phyloP scores from a whole-genome alignment of 345 rosid species.

The Camelina hispida region DNA sequence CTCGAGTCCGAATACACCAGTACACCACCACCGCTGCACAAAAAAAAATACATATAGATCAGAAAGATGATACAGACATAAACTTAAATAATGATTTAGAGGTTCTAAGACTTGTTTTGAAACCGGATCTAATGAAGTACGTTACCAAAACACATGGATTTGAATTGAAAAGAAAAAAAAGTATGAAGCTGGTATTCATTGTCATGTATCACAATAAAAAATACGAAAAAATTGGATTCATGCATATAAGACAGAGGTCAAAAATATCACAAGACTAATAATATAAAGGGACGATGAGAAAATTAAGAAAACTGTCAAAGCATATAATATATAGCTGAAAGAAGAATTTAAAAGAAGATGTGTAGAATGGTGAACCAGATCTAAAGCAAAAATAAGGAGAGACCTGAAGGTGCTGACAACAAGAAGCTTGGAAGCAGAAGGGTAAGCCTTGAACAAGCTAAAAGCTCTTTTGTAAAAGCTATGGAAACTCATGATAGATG shows the following conservation, averaged over 20 bases:
- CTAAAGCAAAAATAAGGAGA: background rate
- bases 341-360: background rate
- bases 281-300: background rate
- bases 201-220: background rate
- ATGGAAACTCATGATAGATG: constrained; percentile 44
- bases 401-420: constrained; percentile 60
- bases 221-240: background rate
- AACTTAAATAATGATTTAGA: background rate
- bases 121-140: constrained; percentile 8
- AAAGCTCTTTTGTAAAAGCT: constrained; percentile 51
- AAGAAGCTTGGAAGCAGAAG: constrained; percentile 59
- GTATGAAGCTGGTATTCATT: background rate
- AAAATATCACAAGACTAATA: background rate
- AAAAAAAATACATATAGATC: background rate
- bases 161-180: background rate
- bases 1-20: constrained; percentile 55
- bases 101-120: background rate
- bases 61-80: background rate
- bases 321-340: background rate
- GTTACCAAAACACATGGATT: constrained; percentile 20
- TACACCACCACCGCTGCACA: constrained; percentile 59
- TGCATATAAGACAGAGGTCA: background rate
- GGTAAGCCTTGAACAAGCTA: constrained; percentile 49
- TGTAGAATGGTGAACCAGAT: constrained; percentile 7
- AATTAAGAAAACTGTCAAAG: constrained; percentile 5